A percentile compares a stretch with the other conserved stretches of the same genome.
These are phyloP conservation scores for Xylaria acuta DNA, from an alignment of 495 filamentous ascomycete genomes.

Conservation along the genomic window DNA sequence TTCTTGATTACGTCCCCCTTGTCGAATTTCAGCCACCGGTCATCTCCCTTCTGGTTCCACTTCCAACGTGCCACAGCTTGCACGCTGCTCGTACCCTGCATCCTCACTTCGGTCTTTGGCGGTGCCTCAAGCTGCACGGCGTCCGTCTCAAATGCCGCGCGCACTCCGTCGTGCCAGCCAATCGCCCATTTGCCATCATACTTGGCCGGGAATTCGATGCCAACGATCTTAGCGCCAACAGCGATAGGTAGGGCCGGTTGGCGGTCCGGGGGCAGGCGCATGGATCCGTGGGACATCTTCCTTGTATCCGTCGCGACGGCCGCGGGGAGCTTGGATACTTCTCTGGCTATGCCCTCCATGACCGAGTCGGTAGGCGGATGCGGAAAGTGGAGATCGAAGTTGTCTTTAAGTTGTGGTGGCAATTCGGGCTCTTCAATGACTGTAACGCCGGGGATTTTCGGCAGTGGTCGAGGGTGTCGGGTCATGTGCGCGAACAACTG, in stretches of 20 bases:
- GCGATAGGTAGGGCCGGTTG: constrained; percentile 48
- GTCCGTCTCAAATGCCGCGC: constrained; percentile 51
- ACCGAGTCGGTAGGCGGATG: constrained; percentile 39
- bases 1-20: constrained; percentile 54
- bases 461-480: constrained; percentile 50
- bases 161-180: constrained; percentile 54
- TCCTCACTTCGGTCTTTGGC: constrained; percentile 41
- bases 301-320: constrained; percentile 44
- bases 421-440: constrained; percentile 42
- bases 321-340: constrained; percentile 42
- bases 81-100: constrained; percentile 44
- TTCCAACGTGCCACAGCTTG: constrained; percentile 53
- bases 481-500: constrained; percentile 49
- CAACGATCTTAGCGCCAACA: constrained; percentile 49
- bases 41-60: constrained; percentile 50
- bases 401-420: constrained; percentile 37
- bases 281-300: constrained; percentile 35
- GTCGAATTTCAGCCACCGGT: constrained; percentile 55
- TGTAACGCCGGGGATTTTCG: constrained; percentile 45
- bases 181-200: constrained; percentile 56
- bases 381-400: constrained; percentile 56
- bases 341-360: constrained; percentile 38
- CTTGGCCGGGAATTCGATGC: constrained; percentile 51
- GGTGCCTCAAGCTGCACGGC: constrained; percentile 48
- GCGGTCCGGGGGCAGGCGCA: constrained; percentile 47